These are phyloP conservation scores for Erigeron canadensis DNA, from an alignment of 129 eudicot genomes.

Conservation along the genomic window DNA sequence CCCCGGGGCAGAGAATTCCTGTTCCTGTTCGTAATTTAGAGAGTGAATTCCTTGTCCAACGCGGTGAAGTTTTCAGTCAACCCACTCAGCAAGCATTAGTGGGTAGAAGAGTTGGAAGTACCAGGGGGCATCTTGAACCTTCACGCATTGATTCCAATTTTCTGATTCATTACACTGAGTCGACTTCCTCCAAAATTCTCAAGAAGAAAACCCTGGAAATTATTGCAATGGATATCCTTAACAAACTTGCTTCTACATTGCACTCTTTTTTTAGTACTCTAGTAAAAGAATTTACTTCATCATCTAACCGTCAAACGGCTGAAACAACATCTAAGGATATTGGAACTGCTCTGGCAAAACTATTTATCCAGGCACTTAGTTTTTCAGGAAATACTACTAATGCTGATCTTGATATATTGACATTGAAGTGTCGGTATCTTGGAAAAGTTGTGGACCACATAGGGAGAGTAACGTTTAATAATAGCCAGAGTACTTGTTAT, in stretches of 20 bases:
- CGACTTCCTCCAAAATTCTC: neutral
- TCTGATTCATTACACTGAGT: neutral
- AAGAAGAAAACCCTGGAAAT: constrained; percentile 57
- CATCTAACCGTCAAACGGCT: neutral
- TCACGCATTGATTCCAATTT: neutral
- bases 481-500: constrained; percentile 50
- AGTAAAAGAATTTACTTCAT: constrained; percentile 55
- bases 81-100: neutral
- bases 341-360: constrained; percentile 62
- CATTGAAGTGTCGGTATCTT: constrained; percentile 75
- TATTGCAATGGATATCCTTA: constrained; percentile 50
- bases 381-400: constrained; percentile 39
- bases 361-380: constrained; percentile 52
- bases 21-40: neutral
- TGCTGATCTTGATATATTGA: constrained; percentile 35
- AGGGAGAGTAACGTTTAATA: constrained; percentile 49
- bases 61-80: neutral
- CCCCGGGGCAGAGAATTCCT: neutral
- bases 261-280: constrained; percentile 60
- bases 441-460: constrained; percentile 74
- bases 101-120: neutral
- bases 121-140: constrained; percentile 51
- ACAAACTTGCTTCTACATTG: constrained; percentile 55
- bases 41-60: neutral
- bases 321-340: constrained; percentile 35